phyloP scores from a whole-genome alignment of 75 land plant species.

The Pseudotsuga menziesii region DNA sequence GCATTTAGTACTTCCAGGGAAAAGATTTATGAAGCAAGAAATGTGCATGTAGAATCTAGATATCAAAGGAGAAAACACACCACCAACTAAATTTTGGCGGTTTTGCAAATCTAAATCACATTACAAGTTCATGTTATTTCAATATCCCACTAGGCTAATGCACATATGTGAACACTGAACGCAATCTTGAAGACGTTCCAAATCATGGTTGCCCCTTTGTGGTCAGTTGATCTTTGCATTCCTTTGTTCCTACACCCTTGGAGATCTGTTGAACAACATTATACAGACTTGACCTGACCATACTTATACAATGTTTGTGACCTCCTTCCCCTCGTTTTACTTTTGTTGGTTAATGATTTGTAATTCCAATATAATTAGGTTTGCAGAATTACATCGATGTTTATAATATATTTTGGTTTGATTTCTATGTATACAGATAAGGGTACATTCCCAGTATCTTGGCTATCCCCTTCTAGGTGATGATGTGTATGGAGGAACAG shows the following conservation, averaged over 20 bases:
- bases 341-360: background rate
- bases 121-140: background rate
- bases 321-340: background rate
- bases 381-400: background rate
- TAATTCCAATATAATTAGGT: background rate
- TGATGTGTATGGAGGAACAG: conserved; percentile 89
- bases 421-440: conserved; percentile 46
- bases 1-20: too few species aligned
- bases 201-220: background rate
- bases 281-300: background rate
- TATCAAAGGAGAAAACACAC: background rate
- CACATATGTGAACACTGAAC: background rate
- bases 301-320: background rate
- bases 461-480: conserved; percentile 91
- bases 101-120: background rate
- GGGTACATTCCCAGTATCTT: conserved; percentile 93
- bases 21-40: too few species aligned
- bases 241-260: background rate
- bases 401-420: background rate
- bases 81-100: background rate
- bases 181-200: background rate
- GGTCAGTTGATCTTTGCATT: background rate
- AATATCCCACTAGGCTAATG: background rate
- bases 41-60: too few species aligned
- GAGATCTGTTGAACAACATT: background rate